Conservation (phyloP, 768 basidiomycete genomes). For the Suillus sp. region DNA sequence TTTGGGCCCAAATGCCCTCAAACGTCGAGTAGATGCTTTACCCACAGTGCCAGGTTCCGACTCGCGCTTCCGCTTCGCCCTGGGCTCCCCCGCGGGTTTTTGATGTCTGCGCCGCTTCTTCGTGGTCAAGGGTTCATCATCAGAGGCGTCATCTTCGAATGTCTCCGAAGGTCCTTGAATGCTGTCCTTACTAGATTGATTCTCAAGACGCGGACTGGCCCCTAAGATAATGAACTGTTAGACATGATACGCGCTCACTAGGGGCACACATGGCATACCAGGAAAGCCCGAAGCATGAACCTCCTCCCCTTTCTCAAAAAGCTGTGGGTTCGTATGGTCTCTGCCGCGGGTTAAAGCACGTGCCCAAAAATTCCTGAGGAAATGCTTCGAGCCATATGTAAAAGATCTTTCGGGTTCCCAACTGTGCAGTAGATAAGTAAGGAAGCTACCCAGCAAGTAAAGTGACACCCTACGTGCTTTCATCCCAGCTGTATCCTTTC, state of each 20-base stretch:
- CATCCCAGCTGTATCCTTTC: conserved; percentile 57
- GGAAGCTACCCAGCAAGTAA: conserved; percentile 3
- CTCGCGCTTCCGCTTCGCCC: conserved; percentile 14
- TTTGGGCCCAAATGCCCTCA: conserved; percentile 13
- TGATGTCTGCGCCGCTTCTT: conserved; percentile 31
- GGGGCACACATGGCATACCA: conserved; percentile 37
- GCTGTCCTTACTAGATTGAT: conserved; percentile 20
- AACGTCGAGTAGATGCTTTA: not conserved
- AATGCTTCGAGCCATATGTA: conserved; percentile 52
- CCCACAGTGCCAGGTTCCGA: not conserved
- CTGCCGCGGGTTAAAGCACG: conserved; percentile 39
- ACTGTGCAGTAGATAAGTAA: conserved; percentile 37
- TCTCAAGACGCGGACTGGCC: conserved; percentile 20
- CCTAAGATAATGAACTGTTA: conserved; percentile 14
- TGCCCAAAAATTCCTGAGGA: conserved; percentile 43
- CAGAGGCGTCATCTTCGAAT: conserved; percentile 13
- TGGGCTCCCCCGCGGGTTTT: conserved; percentile 5
- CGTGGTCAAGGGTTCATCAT: conserved; percentile 20
- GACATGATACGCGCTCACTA: not conserved
- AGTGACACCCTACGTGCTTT: conserved; percentile 55
- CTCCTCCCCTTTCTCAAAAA: conserved; percentile 57
- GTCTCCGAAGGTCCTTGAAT: conserved; percentile 10
- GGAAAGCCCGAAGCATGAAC: conserved; percentile 61
- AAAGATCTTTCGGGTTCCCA: conserved; percentile 74
- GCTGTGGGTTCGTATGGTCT: conserved; percentile 48